phyloP scores from a whole-genome alignment of 306 rosid species.

The Glycine soja region DNA sequence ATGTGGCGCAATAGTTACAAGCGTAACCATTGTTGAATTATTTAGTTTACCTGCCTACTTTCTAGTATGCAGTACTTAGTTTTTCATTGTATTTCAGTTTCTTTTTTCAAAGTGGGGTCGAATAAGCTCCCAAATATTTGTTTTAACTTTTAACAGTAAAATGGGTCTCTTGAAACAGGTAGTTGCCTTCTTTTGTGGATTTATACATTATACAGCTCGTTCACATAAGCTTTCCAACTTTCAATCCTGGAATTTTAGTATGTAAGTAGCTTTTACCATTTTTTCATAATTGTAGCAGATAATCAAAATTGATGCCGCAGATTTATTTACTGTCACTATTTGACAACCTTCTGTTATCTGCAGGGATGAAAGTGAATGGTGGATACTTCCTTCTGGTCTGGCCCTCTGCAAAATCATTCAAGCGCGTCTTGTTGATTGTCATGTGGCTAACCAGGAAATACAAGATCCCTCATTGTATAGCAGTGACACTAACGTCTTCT shows the following conservation, averaged over 20 bases:
- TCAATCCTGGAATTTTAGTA: conserved; percentile 89
- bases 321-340: conserved; percentile 19
- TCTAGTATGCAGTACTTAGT: not conserved
- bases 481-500: conserved; percentile 77
- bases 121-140: conserved; percentile 10
- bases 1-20: conserved; percentile 3
- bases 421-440: conserved; percentile 82
- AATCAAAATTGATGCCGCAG: conserved; percentile 33
- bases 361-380: conserved; percentile 99
- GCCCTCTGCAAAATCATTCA: conserved; percentile 80
- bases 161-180: conserved; percentile 58
- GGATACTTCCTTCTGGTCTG: conserved; percentile 93
- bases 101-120: not conserved
- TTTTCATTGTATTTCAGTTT: not conserved
- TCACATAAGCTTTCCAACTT: conserved; percentile 67
- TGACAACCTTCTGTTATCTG: conserved; percentile 36
- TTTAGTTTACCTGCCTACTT: conserved; percentile 5
- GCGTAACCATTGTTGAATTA: conserved; percentile 14
- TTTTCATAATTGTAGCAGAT: conserved; percentile 20
- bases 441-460: conserved; percentile 93
- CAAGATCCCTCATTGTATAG: conserved; percentile 88
- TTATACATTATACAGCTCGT: conserved; percentile 70
- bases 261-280: conserved; percentile 59
- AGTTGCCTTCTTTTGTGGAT: conserved; percentile 87
- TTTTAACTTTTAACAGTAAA: conserved; percentile 25